Conservation (phyloP, 805 yeast species). For the Jamesozyma jinghongensis region DNA sequence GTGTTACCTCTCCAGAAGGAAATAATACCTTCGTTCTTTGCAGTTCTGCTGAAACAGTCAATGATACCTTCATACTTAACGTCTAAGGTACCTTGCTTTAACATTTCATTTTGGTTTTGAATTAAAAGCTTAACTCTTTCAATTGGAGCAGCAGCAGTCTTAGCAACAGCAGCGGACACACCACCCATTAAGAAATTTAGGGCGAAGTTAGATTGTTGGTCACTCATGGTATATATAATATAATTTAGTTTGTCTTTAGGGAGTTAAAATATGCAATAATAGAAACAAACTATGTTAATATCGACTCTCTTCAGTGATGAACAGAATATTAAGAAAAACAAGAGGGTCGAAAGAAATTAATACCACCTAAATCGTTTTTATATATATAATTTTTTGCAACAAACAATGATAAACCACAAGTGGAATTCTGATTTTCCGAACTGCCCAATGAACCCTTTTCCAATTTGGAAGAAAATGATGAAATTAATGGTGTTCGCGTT, state of each 20-base stretch:
- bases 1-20: conserved; percentile 99
- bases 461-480: too few species aligned
- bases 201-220: conserved; percentile 37
- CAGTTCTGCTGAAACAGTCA: conserved; percentile 93
- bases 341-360: too few species aligned
- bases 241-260: neutral
- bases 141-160: conserved; percentile 96
- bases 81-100: conserved; percentile 93
- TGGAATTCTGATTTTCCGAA: too few species aligned
- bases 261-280: too few species aligned
- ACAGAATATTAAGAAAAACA: neutral
- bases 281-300: too few species aligned
- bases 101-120: conserved; percentile 97
- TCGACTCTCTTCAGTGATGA: too few species aligned
- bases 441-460: too few species aligned
- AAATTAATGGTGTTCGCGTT: too few species aligned
- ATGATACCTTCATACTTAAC: conserved; percentile 79
- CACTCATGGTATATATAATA: conserved; percentile 14
- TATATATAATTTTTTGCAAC: too few species aligned
- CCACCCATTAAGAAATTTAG: conserved; percentile 81
- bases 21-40: conserved; percentile 82
- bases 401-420: too few species aligned
- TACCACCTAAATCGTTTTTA: neutral
- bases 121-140: conserved; percentile 94
- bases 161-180: conserved; percentile 97